Conservation (phyloP, 139 green algal species). For the Closterium sp. region DNA sequence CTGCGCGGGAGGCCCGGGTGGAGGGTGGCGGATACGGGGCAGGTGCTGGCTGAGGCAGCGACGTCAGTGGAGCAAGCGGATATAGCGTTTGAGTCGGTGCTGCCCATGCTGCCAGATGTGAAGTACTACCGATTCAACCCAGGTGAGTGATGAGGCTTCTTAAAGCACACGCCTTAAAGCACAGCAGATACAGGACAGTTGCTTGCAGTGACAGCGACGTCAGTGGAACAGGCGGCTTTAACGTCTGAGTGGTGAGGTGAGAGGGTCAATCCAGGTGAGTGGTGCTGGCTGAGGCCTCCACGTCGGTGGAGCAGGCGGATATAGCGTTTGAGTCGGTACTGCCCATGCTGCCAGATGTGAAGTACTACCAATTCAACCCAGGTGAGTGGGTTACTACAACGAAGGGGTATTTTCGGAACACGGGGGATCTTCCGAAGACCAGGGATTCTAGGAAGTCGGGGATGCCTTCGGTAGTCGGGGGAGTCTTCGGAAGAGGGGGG, state of each 20-base stretch:
- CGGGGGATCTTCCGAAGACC: too few species aligned
- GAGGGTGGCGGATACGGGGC: slow-evolving; percentile 45
- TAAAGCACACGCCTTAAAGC: too few species aligned
- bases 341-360: slow-evolving; percentile 31
- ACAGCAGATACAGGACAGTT: slow-evolving; percentile 42
- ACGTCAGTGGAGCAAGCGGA: slow-evolving; percentile 42
- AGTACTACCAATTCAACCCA: slow-evolving; percentile 50
- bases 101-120: slow-evolving; percentile 32
- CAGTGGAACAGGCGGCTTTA: too few species aligned
- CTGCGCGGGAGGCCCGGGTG: slow-evolving; percentile 43
- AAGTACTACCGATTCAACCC: slow-evolving; percentile 51
- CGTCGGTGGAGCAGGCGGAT: slow-evolving; percentile 12
- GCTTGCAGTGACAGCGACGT: slow-evolving; percentile 44
- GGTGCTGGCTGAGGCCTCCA: too few species aligned
- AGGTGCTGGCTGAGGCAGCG: slow-evolving; percentile 46
- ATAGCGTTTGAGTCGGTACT: slow-evolving; percentile 41
- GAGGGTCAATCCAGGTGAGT: too few species aligned
- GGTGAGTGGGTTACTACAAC: too few species aligned
- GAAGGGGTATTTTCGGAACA: too few species aligned
- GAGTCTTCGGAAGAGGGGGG: too few species aligned
- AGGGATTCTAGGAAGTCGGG: too few species aligned
- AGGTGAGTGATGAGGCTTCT: too few species aligned
- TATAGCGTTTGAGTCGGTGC: slow-evolving; percentile 36
- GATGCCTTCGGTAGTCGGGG: too few species aligned
- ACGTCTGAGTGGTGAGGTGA: too few species aligned